Base-by-base conservation (phyloP, 2,329 filamentous ascomycete genomes). In the Aplosporella prunicola region DNA sequence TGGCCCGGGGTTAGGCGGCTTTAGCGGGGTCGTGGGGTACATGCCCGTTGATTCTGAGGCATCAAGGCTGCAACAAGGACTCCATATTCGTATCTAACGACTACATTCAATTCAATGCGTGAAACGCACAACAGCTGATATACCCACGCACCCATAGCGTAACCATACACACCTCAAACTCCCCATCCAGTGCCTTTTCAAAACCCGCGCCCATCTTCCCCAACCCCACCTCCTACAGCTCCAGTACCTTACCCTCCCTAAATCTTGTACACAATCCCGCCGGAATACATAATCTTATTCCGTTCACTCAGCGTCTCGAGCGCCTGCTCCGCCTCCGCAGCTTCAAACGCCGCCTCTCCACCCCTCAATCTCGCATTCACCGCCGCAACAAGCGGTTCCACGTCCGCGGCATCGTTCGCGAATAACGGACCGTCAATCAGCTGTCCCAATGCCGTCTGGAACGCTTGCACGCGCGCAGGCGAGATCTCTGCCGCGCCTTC, bases 361-460 rank as follows among this genome's bases (percentile, higher is more conserved):
- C 71, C 62, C n/a, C 62, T 56, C 31, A 94, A 50, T 49, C 77
- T 76, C 4, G 65, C 66, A 57, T 98, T 98, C 34, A 98, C 82
- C 7, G 83, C 83, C 3, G 71, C 71, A 13, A 95, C 71, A 20
- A 98, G 71, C 17, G 75, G 74, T 44, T 78, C 75, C 2, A 95
- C 72, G 43, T 80, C 72, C 10, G 87, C 86, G 13, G 80, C 77
- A 51, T 96, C 91, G 43, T 93, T 84, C 20, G 80, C 76, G 56
- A 98, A 98, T n/a, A 98, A 61, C 9, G 76, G 71, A 0, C 82
- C 81, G 50, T 81, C 80, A 52, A 94, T 80, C 37, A 98, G 69
- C 50, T 85, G 82, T 16, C 91, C 91, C 3, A 98, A 69, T 2
- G 82, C 76, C 9, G 76, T 75, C 38, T 85, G 78, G 78, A 98